Base-by-base conservation (phyloP, 352 stramenopile genomes). In the Phytophthora litchii region DNA sequence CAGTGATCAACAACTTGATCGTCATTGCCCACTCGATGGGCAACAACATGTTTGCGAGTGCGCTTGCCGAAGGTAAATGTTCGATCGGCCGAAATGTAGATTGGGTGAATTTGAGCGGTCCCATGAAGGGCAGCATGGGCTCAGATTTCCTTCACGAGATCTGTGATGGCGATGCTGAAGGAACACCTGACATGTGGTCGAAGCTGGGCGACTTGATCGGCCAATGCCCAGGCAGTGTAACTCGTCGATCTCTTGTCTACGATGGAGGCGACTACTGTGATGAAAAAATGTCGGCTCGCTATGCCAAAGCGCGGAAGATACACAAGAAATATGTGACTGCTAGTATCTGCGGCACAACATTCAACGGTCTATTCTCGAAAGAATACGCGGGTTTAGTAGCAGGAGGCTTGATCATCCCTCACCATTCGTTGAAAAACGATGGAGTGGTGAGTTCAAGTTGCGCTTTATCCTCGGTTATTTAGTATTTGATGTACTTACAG, bases 21-120 rank as follows among this genome's bases (percentile, higher is more conserved):
- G 52, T 88, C 20, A 57, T 89, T 11, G 64, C 68, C 4, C 74
- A 86, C 43, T 89, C 79, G 6, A 86, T 86, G 74, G 79, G 76
- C 11, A 83, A 80, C 46, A 64, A 70, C 32, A 81, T 85, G 67
- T 40, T 84, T 11, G 74, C 57, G 9, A 61, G 70, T 3, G 79
- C 79, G 3, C 27, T 87, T 10, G 74, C 71, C 10, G 72, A 58
- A 2, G 67, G 58, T 4, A 74, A 79, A 51, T 89, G 76, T 42
- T 69, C 60, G 10, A 69, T 87, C 4, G 74, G 52, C 6, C 23
- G 43, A 3, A 70, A 65, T 10, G 65, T 70, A 1, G 57, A 61
- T 27, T 84, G 74, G 68, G 62, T 87, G 17, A 54, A 52, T 5
- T 40, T 82, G 13, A 74, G 64, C 14, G 73, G 63, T 1, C 76